Evolutionary conservation across 139 green algal genomes (phyloP).

Genomic region (Mesotaenium endlicherianum): DNA sequence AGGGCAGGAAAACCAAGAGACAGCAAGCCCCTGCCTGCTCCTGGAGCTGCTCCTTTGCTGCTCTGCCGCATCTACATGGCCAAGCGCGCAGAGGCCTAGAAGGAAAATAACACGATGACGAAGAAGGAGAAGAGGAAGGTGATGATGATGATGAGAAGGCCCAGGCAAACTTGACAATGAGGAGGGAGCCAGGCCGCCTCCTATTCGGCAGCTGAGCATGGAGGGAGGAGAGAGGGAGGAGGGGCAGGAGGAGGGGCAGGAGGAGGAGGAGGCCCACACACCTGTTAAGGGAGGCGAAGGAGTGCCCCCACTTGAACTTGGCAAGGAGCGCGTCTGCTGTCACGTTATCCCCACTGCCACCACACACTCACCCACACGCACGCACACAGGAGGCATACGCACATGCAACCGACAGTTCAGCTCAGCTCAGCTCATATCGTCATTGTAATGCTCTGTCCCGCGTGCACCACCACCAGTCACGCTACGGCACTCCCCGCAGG

Average conservation of each 20-base stretch:
- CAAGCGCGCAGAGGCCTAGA: background rate
- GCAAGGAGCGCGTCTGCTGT: constrained; percentile 41
- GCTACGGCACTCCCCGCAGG: too few species aligned
- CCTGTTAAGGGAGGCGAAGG: constrained; percentile 85
- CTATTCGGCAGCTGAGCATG: background rate
- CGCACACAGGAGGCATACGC: too few species aligned
- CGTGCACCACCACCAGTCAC: too few species aligned
- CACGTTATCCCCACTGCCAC: constrained; percentile 60
- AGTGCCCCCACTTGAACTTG: constrained; percentile 77
- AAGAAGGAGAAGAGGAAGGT: background rate
- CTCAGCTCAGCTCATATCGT: too few species aligned
- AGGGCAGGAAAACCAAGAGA: too few species aligned
- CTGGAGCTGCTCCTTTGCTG: too few species aligned
- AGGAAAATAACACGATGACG: background rate
- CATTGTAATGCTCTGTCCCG: too few species aligned
- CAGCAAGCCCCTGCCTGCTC: too few species aligned
- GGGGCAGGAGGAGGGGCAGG: background rate
- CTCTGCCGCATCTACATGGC: too few species aligned
- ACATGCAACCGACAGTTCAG: too few species aligned
- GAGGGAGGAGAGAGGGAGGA: background rate
- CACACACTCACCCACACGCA: too few species aligned
- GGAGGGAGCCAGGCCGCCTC: background rate
- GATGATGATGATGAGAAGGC: background rate
- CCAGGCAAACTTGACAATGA: background rate
- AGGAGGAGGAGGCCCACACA: background rate